Conservation (phyloP, 2,329 filamentous ascomycete genomes). For the Epicoccum sorghinum region DNA sequence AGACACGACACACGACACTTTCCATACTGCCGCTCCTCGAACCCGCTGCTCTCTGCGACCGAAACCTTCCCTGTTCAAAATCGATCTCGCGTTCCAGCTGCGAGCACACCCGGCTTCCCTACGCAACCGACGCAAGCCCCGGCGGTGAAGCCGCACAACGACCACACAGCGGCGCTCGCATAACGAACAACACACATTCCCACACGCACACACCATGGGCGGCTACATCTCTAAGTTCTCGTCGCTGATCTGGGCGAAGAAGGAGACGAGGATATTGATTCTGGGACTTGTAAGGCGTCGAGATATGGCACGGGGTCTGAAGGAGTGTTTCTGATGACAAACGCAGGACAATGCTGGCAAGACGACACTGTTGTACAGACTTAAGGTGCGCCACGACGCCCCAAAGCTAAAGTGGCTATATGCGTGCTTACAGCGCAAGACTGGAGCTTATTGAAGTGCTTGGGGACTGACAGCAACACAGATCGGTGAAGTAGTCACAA, state of each 20-base stretch:
- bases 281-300: slow-evolving; percentile 76
- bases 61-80: too few relatives aligned
- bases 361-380: slow-evolving; percentile 92
- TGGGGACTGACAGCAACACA: slow-evolving; percentile 56
- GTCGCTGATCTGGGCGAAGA: slow-evolving; percentile 74
- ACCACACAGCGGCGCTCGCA: slow-evolving; percentile 17
- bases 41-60: not conserved
- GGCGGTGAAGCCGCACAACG: slow-evolving; percentile 23
- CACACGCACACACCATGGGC: slow-evolving; percentile 35
- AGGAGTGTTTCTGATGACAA: slow-evolving; percentile 31
- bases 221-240: slow-evolving; percentile 41
- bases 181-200: slow-evolving; percentile 3
- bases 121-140: not conserved
- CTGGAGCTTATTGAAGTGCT: too few relatives aligned
- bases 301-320: not conserved
- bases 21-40: not conserved
- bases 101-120: not conserved
- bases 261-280: slow-evolving; percentile 96
- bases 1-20: slow-evolving; percentile 19
- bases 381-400: slow-evolving; percentile 69
- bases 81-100: too few relatives aligned
- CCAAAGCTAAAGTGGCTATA: too few relatives aligned
- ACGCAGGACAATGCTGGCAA: slow-evolving; percentile 95
- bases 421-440: too few relatives aligned
- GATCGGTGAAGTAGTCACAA: slow-evolving; percentile 98